Percentiles rank a stretch among this genome's conserved stretches.
phyloP scores from a whole-genome alignment of 179 eudicot genomes.

The Spinacia oleracea region DNA sequence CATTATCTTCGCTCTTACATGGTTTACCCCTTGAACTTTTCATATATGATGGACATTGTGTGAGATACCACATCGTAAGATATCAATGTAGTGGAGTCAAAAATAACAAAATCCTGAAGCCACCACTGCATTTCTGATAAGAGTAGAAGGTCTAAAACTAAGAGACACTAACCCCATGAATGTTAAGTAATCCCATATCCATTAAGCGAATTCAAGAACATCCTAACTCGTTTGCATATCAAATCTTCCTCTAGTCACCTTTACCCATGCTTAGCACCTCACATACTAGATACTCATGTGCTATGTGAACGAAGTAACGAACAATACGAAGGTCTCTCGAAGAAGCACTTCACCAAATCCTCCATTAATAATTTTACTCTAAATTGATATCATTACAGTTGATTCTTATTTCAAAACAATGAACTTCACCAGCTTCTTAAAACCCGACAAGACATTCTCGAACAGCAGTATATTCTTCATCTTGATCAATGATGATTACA shows the following conservation, averaged over 20 bases:
- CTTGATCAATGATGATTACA: not conserved
- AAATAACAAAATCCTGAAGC: not conserved
- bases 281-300: not conserved
- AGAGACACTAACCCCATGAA: not conserved
- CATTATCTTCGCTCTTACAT: not conserved
- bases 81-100: not conserved
- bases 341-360: not conserved
- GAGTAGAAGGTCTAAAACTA: not conserved
- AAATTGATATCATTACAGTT: not conserved
- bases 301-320: not conserved
- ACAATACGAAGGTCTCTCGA: not conserved
- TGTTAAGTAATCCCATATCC: not conserved
- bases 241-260: not conserved
- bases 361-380: not conserved
- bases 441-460: not conserved
- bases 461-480: not conserved
- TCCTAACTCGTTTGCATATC: not conserved
- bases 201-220: not conserved
- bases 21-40: not conserved
- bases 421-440: not conserved
- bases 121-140: not conserved
- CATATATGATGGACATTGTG: not conserved
- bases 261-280: not conserved
- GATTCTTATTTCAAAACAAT: not conserved
- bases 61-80: not conserved